Conservation (phyloP, 257 asterid species). For the Capsicum rhomboideum region DNA sequence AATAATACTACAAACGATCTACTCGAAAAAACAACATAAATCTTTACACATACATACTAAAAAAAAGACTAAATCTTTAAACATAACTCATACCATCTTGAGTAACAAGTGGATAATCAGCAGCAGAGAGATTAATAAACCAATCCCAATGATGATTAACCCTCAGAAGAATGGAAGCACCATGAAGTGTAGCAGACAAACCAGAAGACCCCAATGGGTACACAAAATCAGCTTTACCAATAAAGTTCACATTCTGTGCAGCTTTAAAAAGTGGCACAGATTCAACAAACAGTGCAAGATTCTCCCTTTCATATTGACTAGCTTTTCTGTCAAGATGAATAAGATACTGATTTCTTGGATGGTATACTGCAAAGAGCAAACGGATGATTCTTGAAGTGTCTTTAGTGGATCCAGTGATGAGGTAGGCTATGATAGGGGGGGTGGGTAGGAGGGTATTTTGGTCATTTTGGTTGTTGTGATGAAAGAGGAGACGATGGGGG, state of each 20-base stretch:
- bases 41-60: too few relatives aligned
- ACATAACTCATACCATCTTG: slow-evolving; percentile 64
- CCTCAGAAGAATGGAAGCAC: slow-evolving; percentile 64
- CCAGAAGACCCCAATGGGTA: slow-evolving; percentile 54
- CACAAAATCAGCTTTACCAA: slow-evolving; percentile 69
- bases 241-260: slow-evolving; percentile 65
- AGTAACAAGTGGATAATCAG: slow-evolving; percentile 76
- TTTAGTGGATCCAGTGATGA: slow-evolving; percentile 65
- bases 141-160: slow-evolving; percentile 72
- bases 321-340: slow-evolving; percentile 70
- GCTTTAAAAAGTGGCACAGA: slow-evolving; percentile 58
- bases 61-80: neutral
- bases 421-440: slow-evolving; percentile 73
- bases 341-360: slow-evolving; percentile 64
- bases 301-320: slow-evolving; percentile 56
- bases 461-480: slow-evolving; percentile 12
- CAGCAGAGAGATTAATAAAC: slow-evolving; percentile 68
- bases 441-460: slow-evolving; percentile 20
- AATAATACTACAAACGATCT: too few relatives aligned
- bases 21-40: too few relatives aligned
- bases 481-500: slow-evolving; percentile 41
- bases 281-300: slow-evolving; percentile 43
- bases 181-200: slow-evolving; percentile 67
- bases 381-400: slow-evolving; percentile 57
- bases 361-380: slow-evolving; percentile 65